Evolutionary conservation across 179 eudicot genomes (phyloP), one percentile per base, ranked within the genome.

Genomic region (Spinacia oleracea): DNA sequence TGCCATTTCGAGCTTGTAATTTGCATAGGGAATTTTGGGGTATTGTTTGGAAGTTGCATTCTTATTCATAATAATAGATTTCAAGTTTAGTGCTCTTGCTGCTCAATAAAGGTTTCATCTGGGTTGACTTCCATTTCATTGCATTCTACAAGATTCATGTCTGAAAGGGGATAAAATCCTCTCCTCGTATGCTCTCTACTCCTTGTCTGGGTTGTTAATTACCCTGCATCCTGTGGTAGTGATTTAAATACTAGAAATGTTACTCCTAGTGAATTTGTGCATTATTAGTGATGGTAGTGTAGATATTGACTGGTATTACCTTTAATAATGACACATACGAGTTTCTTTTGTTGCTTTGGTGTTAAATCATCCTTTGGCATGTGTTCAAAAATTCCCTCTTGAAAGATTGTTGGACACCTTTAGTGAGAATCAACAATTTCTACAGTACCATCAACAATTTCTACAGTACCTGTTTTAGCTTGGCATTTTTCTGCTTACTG

Each of bases 1-100:
- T 75, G 15, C 32, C 60, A 75, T 43, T 48, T 46, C 60, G 45
- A 63, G 72, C 71, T 65, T 48, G 31, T 76, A 9, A 64, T 7
- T 29, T 46, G 23, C 55, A 1, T 0, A 40, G 20, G 31, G 12
- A 27, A 14, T 8, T 63, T 20, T 12, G 46, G 45, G 43, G 20
- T 45, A 15, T 29, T 25, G 40, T 3, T 40, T 58, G 50, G 32
- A 60, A 64, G 25, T 7, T 29, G 43, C 4, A 10, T 75, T 59
- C 15, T 14, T 6, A 6, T 73, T 51, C 31, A 43, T 73, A 8
- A 35, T 53, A 38, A 73, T 56, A 53, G 50, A 5, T 56, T 32
- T 10, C 21, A 10, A 21, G 27, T 32, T 23, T n/a, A 48, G 16
- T 46, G 50, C 31, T 21, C 65, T 23, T n/a, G 29, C 7, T 46